Evolutionary conservation across 2,329 filamentous ascomycete genomes (phyloP).

Genomic region (Colletotrichum godetiae): DNA sequence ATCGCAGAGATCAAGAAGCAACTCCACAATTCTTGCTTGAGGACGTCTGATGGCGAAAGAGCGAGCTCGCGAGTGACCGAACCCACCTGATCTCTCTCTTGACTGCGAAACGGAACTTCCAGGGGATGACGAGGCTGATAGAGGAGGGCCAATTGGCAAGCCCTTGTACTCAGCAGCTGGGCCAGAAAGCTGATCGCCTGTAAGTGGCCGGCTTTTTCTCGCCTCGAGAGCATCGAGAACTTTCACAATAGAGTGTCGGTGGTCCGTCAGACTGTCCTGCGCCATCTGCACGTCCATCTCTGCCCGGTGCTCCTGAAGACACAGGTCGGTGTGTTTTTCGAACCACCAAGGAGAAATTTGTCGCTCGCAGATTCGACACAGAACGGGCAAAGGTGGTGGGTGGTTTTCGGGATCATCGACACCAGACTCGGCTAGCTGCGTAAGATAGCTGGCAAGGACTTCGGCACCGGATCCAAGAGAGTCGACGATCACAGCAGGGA

Average conservation of each 20-base stretch:
- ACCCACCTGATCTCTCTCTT: conserved; percentile 77
- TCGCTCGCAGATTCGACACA: conserved; percentile 97
- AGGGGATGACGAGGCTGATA: conserved; percentile 77
- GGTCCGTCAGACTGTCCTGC: conserved; percentile 91
- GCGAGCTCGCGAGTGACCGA: conserved; percentile 82
- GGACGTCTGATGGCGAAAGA: conserved; percentile 94
- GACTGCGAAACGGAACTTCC: conserved; percentile 79
- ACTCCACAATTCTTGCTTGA: conserved; percentile 91
- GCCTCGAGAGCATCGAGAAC: conserved; percentile 93
- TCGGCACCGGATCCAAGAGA: conserved; percentile 95
- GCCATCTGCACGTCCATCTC: conserved; percentile 98
- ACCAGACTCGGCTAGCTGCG: conserved; percentile 85
- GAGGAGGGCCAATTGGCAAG: conserved; percentile 81
- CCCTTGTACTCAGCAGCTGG: conserved; percentile 87
- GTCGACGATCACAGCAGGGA: conserved; percentile 89
- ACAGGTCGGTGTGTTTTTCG: conserved; percentile 97
- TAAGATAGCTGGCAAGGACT: conserved; percentile 93
- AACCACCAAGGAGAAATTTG: conserved; percentile 99
- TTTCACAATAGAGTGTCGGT: conserved; percentile 93
- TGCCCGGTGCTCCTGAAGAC: conserved; percentile 92
- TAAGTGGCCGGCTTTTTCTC: conserved; percentile 73
- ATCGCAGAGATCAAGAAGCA: conserved; percentile 94
- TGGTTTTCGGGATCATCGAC: conserved; percentile 80
- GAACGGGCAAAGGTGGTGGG: conserved; percentile 83
- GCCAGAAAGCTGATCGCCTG: conserved; percentile 62